phyloP scores from a whole-genome alignment of 2,329 filamentous ascomycete genomes.

The Alternaria hordeiaustralica region DNA sequence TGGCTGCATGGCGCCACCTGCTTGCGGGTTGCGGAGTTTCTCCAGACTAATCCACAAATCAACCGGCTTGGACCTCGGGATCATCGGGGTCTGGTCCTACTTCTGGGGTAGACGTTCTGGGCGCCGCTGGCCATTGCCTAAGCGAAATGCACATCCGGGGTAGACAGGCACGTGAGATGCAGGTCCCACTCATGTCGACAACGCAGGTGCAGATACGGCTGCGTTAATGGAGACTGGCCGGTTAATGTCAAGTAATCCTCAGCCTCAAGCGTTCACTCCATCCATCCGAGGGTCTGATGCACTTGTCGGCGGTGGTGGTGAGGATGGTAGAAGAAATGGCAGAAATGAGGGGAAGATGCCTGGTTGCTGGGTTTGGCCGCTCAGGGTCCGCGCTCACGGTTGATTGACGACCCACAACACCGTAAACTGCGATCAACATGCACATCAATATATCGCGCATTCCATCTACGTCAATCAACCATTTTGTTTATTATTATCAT shows the following conservation, averaged over 20 bases:
- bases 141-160: slow-evolving; percentile 20
- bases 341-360: slow-evolving; percentile 2
- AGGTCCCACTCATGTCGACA: slow-evolving; percentile 17
- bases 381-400: slow-evolving; percentile 8
- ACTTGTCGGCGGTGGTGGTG: background rate
- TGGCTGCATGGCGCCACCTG: slow-evolving; percentile 5
- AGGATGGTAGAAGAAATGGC: background rate
- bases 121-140: slow-evolving; percentile 7
- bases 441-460: slow-evolving; percentile 11
- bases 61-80: slow-evolving; percentile 32
- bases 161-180: slow-evolving; percentile 20
- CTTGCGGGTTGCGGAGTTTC: slow-evolving; percentile 13
- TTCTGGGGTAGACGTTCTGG: slow-evolving; percentile 17
- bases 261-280: background rate
- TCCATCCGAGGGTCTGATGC: background rate
- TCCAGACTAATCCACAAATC: slow-evolving; percentile 27
- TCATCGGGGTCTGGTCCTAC: slow-evolving; percentile 8
- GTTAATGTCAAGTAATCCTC: slow-evolving; percentile 1
- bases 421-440: slow-evolving; percentile 11
- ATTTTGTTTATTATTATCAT: background rate
- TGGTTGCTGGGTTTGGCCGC: slow-evolving; percentile 20
- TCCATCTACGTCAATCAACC: background rate
- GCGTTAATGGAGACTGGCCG: background rate
- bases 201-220: background rate
- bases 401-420: slow-evolving; percentile 12